Conservation (phyloP, 768 basidiomycete genomes). For the Tubosaeta sp. region DNA sequence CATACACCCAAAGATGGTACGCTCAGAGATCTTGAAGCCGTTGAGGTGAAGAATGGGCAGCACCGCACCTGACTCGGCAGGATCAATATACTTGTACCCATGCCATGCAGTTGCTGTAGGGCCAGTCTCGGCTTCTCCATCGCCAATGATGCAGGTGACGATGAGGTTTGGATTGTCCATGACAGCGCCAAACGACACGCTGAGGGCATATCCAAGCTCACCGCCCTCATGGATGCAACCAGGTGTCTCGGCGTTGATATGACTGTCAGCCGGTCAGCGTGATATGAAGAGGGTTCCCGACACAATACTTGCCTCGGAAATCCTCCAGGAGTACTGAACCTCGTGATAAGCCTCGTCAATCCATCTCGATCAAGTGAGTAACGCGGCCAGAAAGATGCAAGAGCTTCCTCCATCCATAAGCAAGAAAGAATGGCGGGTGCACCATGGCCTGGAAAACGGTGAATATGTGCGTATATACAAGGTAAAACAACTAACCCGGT, state of each 20-base stretch:
- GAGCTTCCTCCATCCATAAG: constrained; percentile 80
- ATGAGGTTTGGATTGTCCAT: constrained; percentile 91
- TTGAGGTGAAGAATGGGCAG: constrained; percentile 89
- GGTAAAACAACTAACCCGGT: constrained; percentile 44
- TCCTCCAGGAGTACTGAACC: constrained; percentile 80
- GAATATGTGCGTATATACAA: not conserved
- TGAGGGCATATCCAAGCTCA: constrained; percentile 85
- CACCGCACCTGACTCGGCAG: constrained; percentile 84
- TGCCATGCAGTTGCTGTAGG: constrained; percentile 83
- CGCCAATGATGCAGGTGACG: constrained; percentile 78
- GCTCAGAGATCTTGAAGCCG: constrained; percentile 87
- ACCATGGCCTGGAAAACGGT: constrained; percentile 55
- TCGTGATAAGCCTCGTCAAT: constrained; percentile 61
- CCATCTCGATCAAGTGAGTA: constrained; percentile 56
- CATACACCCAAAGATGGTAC: constrained; percentile 88
- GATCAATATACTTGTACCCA: constrained; percentile 86
- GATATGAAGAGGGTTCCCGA: not conserved
- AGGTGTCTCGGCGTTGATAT: constrained; percentile 81
- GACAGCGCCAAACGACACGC: constrained; percentile 81
- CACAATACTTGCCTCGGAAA: constrained; percentile 58
- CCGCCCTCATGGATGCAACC: constrained; percentile 91
- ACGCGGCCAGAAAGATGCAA: constrained; percentile 52
- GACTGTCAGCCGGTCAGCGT: constrained; percentile 34
- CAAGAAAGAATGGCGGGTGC: constrained; percentile 85
- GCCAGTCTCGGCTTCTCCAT: constrained; percentile 82